These are phyloP conservation scores for Fagopyrum esculentum DNA, from an alignment of 148 eudicot genomes.

Conservation along the genomic window DNA sequence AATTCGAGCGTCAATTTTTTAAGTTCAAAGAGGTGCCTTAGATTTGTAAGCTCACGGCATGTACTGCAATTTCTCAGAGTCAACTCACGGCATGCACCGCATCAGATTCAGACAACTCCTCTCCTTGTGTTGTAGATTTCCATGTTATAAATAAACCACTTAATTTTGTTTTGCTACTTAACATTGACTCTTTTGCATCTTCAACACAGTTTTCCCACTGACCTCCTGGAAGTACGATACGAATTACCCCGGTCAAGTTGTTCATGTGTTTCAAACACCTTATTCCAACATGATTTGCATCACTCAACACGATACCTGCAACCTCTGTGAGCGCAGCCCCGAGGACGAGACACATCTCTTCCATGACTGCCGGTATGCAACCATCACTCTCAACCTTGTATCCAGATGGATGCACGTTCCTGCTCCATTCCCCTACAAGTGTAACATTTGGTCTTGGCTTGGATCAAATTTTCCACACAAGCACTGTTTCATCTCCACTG, in stretches of 20 bases:
- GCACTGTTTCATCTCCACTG: no score
- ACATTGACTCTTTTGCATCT: background rate
- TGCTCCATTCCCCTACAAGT: no score
- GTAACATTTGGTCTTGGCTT: no score
- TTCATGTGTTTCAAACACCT: background rate
- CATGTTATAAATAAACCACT: background rate
- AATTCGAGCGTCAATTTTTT: background rate
- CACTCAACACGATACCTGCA: no score
- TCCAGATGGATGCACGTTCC: no score
- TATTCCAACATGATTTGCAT: background rate
- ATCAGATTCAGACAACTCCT: background rate
- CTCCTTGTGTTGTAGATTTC: background rate
- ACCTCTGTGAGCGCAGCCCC: no score
- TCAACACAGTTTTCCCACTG: slow-evolving; percentile 1
- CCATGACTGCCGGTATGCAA: no score
- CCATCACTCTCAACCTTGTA: no score
- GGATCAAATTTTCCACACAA: no score
- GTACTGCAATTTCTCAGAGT: background rate
- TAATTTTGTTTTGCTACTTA: background rate
- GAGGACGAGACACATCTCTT: no score
- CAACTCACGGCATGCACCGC: background rate
- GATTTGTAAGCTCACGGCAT: background rate
- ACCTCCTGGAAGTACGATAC: background rate
- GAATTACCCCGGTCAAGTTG: background rate
- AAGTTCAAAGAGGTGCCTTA: background rate